Percentiles rank a stretch among this genome's conserved stretches.
phyloP scores from a whole-genome alignment of 306 rosid species.

The Fagus crenata region DNA sequence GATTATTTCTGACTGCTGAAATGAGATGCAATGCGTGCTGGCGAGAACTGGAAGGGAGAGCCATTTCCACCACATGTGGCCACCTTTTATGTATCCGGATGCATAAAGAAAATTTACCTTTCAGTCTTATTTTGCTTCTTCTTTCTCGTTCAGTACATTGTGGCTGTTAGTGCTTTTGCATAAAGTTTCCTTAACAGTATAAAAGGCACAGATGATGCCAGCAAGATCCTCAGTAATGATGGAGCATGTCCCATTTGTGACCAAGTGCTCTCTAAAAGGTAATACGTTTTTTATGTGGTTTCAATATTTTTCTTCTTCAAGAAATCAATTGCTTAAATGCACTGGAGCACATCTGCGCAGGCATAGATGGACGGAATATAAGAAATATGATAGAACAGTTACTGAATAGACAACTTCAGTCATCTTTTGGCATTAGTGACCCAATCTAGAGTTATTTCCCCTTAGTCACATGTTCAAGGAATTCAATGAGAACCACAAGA shows the following conservation, averaged over 20 bases:
- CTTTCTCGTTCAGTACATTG: too few species aligned
- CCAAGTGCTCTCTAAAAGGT: constrained; percentile 99
- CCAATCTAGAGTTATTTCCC: constrained; percentile 1
- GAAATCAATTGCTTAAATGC: not conserved
- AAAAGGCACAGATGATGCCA: constrained; percentile 93
- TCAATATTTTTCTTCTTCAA: constrained; percentile 14
- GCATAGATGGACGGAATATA: too few species aligned
- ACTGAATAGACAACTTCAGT: constrained; percentile 1
- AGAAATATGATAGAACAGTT: not conserved
- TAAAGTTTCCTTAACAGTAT: constrained; percentile 47
- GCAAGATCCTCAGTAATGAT: constrained; percentile 82
- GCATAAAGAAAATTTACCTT: constrained; percentile 11
- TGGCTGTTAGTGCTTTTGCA: not conserved
- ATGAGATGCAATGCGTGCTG: constrained; percentile 99
- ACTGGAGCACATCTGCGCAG: not conserved
- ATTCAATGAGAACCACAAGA: constrained; percentile 8
- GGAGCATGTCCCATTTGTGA: constrained; percentile 97
- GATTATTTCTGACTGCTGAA: constrained; percentile 44
- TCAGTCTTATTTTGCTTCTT: not conserved
- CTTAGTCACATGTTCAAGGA: not conserved
- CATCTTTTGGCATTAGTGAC: constrained; percentile 12
- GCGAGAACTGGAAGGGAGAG: constrained; percentile 95
- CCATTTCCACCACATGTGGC: constrained; percentile 89
- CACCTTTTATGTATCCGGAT: constrained; percentile 87
- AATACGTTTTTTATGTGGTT: constrained; percentile 9